phyloP scores from a whole-genome alignment of 495 filamentous ascomycete genomes.

The Aspergillus campestris region DNA sequence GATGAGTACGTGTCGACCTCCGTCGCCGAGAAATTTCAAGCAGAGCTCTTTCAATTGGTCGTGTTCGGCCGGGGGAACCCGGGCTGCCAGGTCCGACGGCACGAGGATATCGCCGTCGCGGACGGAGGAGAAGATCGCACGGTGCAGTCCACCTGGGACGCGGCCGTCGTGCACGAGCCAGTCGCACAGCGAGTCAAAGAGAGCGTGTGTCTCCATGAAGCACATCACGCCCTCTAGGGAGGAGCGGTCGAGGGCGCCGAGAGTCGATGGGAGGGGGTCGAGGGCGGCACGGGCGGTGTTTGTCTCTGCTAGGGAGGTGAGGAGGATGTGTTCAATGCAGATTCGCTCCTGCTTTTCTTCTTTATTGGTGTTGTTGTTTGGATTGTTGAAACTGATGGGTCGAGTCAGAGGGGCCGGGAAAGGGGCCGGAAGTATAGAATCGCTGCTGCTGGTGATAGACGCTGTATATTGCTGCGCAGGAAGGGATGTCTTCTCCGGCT shows the following conservation, averaged over 20 bases:
- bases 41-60: constrained; percentile 17
- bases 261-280: constrained; percentile 12
- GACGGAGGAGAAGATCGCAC: constrained; percentile 4
- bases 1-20: constrained; percentile 21
- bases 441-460: no score
- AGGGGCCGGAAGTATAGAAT: no score
- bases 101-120: constrained; percentile 14
- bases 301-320: no score
- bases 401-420: no score
- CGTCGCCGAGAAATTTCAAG: constrained; percentile 18
- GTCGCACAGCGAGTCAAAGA: constrained; percentile 31
- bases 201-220: constrained; percentile 27
- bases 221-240: constrained; percentile 23
- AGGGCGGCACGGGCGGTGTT: no score
- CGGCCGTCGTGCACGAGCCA: constrained; percentile 21
- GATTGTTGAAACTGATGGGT: no score
- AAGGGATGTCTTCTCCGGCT: neutral
- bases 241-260: constrained; percentile 25
- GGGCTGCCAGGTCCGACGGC: constrained; percentile 10
- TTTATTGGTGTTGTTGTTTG: no score
- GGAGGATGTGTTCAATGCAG: no score
- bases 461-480: no score
- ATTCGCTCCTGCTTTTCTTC: no score
- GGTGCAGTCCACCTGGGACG: constrained; percentile 4
- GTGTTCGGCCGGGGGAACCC: constrained; percentile 2